Percentiles rank a stretch among this genome's conserved stretches.
phyloP scores from a whole-genome alignment of 164 flowering plant species.

The Tinospora cordifolia region DNA sequence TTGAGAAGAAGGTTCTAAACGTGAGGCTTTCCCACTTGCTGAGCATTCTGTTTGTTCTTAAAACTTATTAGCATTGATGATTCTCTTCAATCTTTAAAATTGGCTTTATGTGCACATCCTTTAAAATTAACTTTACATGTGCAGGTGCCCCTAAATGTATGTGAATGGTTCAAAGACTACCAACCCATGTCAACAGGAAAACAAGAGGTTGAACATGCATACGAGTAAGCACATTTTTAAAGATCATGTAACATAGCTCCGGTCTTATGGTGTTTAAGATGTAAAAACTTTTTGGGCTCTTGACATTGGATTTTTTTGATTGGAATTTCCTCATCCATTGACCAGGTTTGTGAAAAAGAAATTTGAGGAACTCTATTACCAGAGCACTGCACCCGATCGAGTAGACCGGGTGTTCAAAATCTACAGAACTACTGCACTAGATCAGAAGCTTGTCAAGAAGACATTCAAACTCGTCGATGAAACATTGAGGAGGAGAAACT shows the following conservation, averaged over 20 bases:
- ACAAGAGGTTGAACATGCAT: slow-evolving; percentile 94
- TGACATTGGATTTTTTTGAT: neutral
- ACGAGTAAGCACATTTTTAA: too few relatives aligned
- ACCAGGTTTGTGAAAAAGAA: slow-evolving; percentile 94
- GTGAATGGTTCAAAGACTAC: slow-evolving; percentile 99
- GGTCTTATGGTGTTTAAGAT: too few relatives aligned
- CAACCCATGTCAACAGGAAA: slow-evolving; percentile 82
- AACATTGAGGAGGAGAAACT: slow-evolving; percentile 84
- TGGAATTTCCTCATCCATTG: neutral
- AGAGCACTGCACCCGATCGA: slow-evolving; percentile 72
- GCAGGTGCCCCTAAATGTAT: slow-evolving; percentile 81
- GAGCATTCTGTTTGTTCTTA: neutral
- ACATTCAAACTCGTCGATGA: slow-evolving; percentile 97
- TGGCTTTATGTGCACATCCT: too few relatives aligned
- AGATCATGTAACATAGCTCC: too few relatives aligned
- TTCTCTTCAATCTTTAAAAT: slow-evolving; percentile 5
- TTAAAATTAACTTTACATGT: slow-evolving; percentile 9
- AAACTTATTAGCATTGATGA: neutral
- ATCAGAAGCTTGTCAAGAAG: slow-evolving; percentile 95
- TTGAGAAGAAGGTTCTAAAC: slow-evolving; percentile 82
- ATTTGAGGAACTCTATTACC: slow-evolving; percentile 91
- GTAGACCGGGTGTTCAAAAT: slow-evolving; percentile 93
- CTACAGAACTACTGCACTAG: slow-evolving; percentile 93
- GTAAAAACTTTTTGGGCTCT: neutral
- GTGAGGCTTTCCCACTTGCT: slow-evolving; percentile 35